Percentiles rank a stretch among this genome's conserved stretches.
Conservation (phyloP, 805 yeast species). For the Komagataella mondaviorum region DNA sequence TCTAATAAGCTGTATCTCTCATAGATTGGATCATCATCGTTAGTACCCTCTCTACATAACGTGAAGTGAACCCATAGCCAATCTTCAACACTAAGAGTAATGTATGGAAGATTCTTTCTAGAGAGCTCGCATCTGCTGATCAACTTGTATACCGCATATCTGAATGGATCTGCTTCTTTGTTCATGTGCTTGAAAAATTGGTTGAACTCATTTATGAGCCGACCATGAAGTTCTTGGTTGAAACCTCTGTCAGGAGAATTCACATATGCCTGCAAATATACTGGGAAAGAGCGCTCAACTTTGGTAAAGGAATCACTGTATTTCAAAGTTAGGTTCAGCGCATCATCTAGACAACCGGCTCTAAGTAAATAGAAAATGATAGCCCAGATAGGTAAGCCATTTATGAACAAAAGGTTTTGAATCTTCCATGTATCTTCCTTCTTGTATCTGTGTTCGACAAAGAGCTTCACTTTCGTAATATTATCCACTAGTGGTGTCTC, state of each 20-base stretch:
- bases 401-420: conserved; percentile 48
- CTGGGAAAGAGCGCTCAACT: conserved; percentile 73
- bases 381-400: conserved; percentile 93
- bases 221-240: conserved; percentile 53
- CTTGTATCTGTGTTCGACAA: conserved; percentile 32
- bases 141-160: conserved; percentile 80
- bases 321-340: conserved; percentile 49
- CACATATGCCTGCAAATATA: conserved; percentile 61
- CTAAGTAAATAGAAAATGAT: conserved; percentile 72
- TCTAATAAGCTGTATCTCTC: conserved; percentile 65
- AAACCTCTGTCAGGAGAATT: conserved; percentile 39
- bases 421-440: conserved; percentile 28
- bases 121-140: conserved; percentile 81
- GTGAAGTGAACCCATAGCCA: conserved; percentile 93
- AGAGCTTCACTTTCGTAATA: conserved; percentile 55
- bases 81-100: conserved; percentile 74
- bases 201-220: conserved; percentile 68
- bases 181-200: conserved; percentile 59
- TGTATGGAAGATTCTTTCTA: conserved; percentile 51
- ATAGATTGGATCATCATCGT: conserved; percentile 36
- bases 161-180: conserved; percentile 74
- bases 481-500: conserved; percentile 40
- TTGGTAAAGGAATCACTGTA: conserved; percentile 67
- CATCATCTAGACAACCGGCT: conserved; percentile 73
- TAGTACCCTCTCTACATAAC: conserved; percentile 46